Evolutionary conservation across 2,329 filamentous ascomycete species (phyloP).

Genomic region (Zasmidium citrigriseum): DNA sequence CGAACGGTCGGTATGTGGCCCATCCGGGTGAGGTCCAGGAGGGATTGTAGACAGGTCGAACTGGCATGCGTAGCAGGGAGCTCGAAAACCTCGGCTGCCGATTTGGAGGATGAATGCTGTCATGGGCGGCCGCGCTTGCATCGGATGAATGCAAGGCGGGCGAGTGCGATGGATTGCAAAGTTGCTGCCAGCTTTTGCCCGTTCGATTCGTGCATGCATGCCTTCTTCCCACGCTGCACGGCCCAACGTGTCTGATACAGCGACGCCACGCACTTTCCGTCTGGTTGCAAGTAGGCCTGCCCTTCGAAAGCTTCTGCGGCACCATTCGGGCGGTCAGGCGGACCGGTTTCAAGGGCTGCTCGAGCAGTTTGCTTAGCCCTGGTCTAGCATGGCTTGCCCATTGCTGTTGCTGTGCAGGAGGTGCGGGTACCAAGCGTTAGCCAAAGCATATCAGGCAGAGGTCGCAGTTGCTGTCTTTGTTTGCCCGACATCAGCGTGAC

Average conservation of each 20-base stretch:
- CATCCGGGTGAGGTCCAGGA: not conserved
- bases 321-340: conserved; percentile 20
- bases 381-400: conserved; percentile 2
- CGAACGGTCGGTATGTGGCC: not conserved
- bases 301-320: conserved; percentile 17
- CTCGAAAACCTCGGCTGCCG: not conserved
- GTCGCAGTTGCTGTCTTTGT: not conserved
- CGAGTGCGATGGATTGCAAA: not conserved
- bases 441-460: not conserved
- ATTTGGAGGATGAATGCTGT: not conserved
- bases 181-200: not conserved
- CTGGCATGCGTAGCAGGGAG: not conserved
- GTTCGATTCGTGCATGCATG: not conserved
- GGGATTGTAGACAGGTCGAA: not conserved
- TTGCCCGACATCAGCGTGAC: no score
- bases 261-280: conserved; percentile 18
- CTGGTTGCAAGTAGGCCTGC: conserved; percentile 18
- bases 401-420: not conserved
- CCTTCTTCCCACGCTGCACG: conserved; percentile 5
- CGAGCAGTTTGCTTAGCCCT: conserved; percentile 15
- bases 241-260: conserved; percentile 17
- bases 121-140: not conserved
- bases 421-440: not conserved
- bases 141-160: not conserved
- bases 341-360: conserved; percentile 18